Evolutionary conservation across 2,329 filamentous ascomycete genomes (phyloP).

Genomic region (Penicillium sp.): DNA sequence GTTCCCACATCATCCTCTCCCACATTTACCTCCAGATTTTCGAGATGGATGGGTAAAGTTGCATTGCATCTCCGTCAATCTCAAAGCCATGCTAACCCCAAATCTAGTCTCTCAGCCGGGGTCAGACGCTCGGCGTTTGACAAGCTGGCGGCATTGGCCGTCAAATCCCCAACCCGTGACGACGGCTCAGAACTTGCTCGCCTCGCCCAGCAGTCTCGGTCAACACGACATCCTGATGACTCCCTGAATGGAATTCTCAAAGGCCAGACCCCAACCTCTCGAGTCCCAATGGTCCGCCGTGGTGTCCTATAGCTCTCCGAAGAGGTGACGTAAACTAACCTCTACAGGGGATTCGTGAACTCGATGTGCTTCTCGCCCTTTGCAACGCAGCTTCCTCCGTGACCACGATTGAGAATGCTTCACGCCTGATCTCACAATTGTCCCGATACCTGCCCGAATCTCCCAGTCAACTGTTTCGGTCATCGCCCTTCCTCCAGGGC

Average conservation of each 20-base stretch:
- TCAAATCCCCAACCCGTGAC: slow-evolving; percentile 31
- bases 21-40: background rate
- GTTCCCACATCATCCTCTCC: background rate
- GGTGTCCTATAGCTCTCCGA: background rate
- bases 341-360: slow-evolving; percentile 74
- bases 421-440: slow-evolving; percentile 74
- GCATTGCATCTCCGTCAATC: background rate
- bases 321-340: slow-evolving; percentile 21
- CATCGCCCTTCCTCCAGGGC: slow-evolving; percentile 77
- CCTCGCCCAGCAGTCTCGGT: slow-evolving; percentile 33
- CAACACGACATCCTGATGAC: slow-evolving; percentile 25
- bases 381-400: slow-evolving; percentile 84
- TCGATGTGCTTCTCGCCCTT: slow-evolving; percentile 85
- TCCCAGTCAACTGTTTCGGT: slow-evolving; percentile 71
- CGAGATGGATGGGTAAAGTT: slow-evolving; percentile 36
- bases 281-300: slow-evolving; percentile 38
- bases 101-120: slow-evolving; percentile 30
- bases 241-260: slow-evolving; percentile 38
- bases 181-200: slow-evolving; percentile 37
- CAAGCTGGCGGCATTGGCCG: slow-evolving; percentile 44
- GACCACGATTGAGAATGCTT: slow-evolving; percentile 66
- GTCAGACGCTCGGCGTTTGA: slow-evolving; percentile 45
- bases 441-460: slow-evolving; percentile 82
- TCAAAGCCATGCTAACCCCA: slow-evolving; percentile 1
- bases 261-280: slow-evolving; percentile 38